Base-by-base conservation (phyloP, 768 basidiomycete genomes). In the Mycena crocata region DNA sequence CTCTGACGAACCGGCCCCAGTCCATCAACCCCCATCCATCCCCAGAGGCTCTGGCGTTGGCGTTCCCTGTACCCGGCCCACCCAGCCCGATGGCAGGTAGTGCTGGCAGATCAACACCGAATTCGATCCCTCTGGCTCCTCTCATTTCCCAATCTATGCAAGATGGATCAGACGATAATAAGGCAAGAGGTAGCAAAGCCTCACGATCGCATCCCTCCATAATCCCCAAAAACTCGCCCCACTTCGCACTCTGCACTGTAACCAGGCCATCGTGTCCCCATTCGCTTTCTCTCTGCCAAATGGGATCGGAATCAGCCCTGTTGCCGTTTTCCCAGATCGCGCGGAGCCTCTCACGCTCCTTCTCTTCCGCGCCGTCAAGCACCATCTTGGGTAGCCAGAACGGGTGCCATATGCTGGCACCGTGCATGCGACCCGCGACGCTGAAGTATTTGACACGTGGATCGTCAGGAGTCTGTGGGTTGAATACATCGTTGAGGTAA, bases 361-460 rank as follows among this genome's bases (percentile, higher is more conserved):
- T 84, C 66, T 87, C 86, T 72, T 96, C 95, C 24, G 89, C 86
- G 1, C 93, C 92, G 74, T 99, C 97, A 39, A 98, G 82, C 32
- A 99, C 91, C 80, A 96, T 86, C 80, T 99, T 98, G 0, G 97
- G 95, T 39, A 98, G 84, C 95, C 97, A 99, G 57, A 99, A 89
- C 0, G 98, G 98, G 76, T 99, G 98, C 90, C 92, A 94, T 34
- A 96, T 84, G 77, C 77, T 88, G 68, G 92, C 84, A 48, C 81
- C 78, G 21, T 83, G 80, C 58, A 89, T 82, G n/a, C 95, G 88
- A 1, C 93, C 94, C 0, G 95, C 93, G 40, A 98, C 89, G 69
- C 93, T 94, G 77, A 91, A 98, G 81, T 99, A 99, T 73, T 93
- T 94, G 61, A 99, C 95, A 42, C 82, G 81, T 1, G 91, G 89